These are phyloP conservation scores for Microglena sp. DNA, from an alignment of 139 green algal species.

Conservation along the genomic window DNA sequence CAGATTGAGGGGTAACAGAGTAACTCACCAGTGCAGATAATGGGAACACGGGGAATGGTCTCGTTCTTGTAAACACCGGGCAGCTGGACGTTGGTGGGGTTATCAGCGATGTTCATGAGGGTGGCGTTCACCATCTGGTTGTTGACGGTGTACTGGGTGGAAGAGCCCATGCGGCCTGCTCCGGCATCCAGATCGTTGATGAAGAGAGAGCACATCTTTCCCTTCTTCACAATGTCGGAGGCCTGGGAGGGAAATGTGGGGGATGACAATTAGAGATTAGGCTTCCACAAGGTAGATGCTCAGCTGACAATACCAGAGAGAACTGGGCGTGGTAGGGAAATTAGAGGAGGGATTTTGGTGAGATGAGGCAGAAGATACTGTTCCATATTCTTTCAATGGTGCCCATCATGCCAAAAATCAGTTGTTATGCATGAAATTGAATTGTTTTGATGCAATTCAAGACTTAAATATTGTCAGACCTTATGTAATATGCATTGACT, in stretches of 20 bases:
- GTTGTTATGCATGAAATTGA: too few relatives aligned
- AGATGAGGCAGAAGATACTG: too few relatives aligned
- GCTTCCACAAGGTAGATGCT: too few relatives aligned
- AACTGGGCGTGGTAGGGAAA: too few relatives aligned
- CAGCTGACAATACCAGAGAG: too few relatives aligned
- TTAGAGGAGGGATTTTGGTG: too few relatives aligned
- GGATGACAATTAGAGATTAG: not conserved
- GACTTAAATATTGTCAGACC: too few relatives aligned
- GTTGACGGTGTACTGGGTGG: slow-evolving; percentile 99
- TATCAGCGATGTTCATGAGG: slow-evolving; percentile 99
- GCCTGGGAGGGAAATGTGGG: slow-evolving; percentile 37
- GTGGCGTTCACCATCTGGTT: slow-evolving; percentile 99
- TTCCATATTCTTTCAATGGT: too few relatives aligned
- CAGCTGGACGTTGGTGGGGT: slow-evolving; percentile 98
- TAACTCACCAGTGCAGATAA: slow-evolving; percentile 76
- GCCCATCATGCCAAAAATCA: too few relatives aligned
- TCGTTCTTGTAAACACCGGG: slow-evolving; percentile 89
- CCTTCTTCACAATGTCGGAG: slow-evolving; percentile 98
- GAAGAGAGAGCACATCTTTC: slow-evolving; percentile 96
- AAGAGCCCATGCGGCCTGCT: slow-evolving; percentile 88
- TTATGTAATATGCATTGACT: too few relatives aligned
- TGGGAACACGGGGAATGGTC: slow-evolving; percentile 86
- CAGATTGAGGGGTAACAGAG: too few relatives aligned
- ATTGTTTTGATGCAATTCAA: too few relatives aligned
- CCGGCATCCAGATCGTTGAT: slow-evolving; percentile 99